A percentile compares a stretch with the other conserved stretches of the same genome.
These are phyloP conservation scores for Cudoniella acicularis DNA, from an alignment of 495 filamentous ascomycete species.

Conservation along the genomic window DNA sequence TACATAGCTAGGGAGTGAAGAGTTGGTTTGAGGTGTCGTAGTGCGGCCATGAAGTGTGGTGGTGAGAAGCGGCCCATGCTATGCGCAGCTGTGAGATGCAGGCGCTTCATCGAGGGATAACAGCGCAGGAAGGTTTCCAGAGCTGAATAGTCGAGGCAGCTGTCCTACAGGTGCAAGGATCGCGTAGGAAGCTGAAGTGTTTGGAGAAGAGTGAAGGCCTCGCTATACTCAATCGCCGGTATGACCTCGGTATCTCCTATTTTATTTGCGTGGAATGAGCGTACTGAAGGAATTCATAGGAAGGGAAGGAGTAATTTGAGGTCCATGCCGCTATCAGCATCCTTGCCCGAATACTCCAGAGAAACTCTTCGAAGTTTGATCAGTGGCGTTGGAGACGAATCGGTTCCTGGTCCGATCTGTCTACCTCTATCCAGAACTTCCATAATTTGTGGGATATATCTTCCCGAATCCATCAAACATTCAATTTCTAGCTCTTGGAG, in stretches of 20 bases:
- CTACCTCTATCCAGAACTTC: neutral
- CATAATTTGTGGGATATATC: neutral
- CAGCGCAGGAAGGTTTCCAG: too few species aligned
- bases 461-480: neutral
- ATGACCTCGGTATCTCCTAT: too few species aligned
- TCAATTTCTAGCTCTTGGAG: neutral
- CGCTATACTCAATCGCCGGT: too few species aligned
- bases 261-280: neutral
- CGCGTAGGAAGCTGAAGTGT: too few species aligned
- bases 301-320: neutral
- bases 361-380: neutral
- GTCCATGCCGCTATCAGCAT: neutral
- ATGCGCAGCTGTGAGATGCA: neutral
- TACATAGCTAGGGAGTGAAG: neutral
- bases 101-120: neutral
- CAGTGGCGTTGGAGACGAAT: too few species aligned
- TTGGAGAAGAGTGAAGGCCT: too few species aligned
- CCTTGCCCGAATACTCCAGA: neutral
- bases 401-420: neutral
- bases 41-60: neutral
- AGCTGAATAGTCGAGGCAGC: too few species aligned
- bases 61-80: neutral
- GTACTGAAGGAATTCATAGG: neutral
- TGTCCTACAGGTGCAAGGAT: too few species aligned
- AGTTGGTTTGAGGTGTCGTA: neutral